These are phyloP conservation scores for Vigna radiata DNA, from an alignment of 306 rosid genomes.

Conservation along the genomic window DNA sequence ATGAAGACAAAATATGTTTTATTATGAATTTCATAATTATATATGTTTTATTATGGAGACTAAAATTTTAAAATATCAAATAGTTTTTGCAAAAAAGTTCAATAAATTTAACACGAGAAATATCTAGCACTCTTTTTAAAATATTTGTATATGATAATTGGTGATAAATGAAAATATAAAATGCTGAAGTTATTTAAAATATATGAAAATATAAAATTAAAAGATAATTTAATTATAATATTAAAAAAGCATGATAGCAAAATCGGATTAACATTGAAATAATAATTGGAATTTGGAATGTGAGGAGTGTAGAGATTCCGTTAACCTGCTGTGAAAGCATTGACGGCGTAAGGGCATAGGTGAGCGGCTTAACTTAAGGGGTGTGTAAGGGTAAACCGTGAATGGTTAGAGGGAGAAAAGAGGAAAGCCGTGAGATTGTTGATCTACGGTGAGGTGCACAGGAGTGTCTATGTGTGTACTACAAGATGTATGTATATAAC, in stretches of 20 bases:
- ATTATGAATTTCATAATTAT: too few relatives aligned
- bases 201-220: not conserved
- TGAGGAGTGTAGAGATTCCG: slow-evolving; percentile 61
- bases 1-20: not conserved
- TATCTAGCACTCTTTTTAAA: too few relatives aligned
- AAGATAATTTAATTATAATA: not conserved
- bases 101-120: too few relatives aligned
- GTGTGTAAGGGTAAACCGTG: slow-evolving; percentile 45
- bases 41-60: too few relatives aligned
- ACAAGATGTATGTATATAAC: slow-evolving; percentile 42
- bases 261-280: slow-evolving; percentile 7
- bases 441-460: slow-evolving; percentile 59
- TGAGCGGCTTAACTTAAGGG: slow-evolving; percentile 3
- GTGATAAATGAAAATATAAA: too few relatives aligned
- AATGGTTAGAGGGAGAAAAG: slow-evolving; percentile 43
- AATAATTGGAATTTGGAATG: slow-evolving; percentile 33
- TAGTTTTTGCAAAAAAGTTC: too few relatives aligned
- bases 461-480: slow-evolving; percentile 46
- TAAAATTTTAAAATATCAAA: too few relatives aligned
- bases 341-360: slow-evolving; percentile 4
- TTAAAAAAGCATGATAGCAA: not conserved
- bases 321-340: slow-evolving; percentile 5
- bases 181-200: not conserved
- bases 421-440: slow-evolving; percentile 50
- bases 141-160: too few relatives aligned